Evolutionary conservation across 306 rosid genomes (phyloP), one percentile per base, ranked within the genome.

Genomic region (Dicorynia guianensis): DNA sequence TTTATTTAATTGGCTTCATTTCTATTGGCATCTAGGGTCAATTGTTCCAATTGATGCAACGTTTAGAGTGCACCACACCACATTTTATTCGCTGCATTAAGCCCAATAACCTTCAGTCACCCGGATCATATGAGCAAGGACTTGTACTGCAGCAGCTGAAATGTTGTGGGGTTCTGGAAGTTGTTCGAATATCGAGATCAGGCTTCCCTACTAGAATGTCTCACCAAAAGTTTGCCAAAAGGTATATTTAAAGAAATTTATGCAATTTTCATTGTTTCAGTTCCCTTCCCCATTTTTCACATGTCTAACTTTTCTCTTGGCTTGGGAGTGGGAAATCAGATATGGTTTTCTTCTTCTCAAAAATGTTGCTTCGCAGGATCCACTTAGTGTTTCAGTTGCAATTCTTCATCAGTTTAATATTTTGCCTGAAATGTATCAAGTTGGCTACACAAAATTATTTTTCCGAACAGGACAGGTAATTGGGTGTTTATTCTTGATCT

Each of bases 81-180:
- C 98, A 93, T 93, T 93, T 93, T 84, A 93, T 93, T 78, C 98
- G 98, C 46, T 93, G 98, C 78, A 85, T 93, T 84, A 93, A 93
- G 85, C 98, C 98, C 77, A 93, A 93, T 80, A 91, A 91, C 81
- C 85, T 83, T 76, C 97, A 93, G 78, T 93, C 96, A 62, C 97
- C 98, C 17, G 89, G 92, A 67, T 74, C 84, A 79, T 93, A 91
- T 40, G 97, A 93, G 85, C 98, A 93, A 87, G 92, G 86, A 67
- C 98, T 93, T 76, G 97, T 93, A 69, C 87, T 93, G 71, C 98
- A 91, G 82, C 98, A 93, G 79, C 85, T 93, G 74, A 89, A 94
- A 79, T 93, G 98, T 77, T 93, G 98, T 80, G 98, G 98, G 65
- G 98, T 93, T 76, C 83, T 93, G 67, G 98, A 93, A 85, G 98